Base-by-base conservation (phyloP, 1,139 yeast genomes). In the Pichia sp. region DNA sequence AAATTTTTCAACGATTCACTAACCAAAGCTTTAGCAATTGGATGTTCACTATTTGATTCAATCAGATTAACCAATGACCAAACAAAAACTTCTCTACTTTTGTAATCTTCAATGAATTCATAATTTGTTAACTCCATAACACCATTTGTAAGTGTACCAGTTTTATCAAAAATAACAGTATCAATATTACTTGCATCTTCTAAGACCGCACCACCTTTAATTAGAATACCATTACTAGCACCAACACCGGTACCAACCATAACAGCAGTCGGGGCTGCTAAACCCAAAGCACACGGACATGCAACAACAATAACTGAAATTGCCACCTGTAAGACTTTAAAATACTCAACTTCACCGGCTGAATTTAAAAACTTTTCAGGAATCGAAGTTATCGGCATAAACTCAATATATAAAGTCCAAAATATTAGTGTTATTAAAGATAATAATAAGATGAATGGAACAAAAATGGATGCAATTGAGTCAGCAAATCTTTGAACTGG, bases 201-300 rank as follows among this genome's bases (percentile, higher is more conserved):
- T 53, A 94, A 74, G 13, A 86, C 78, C 48, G 85, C 95, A 24
- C 97, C 98, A 44, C 97, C 96, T 66, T 92, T 92, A 59, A 94
- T 85, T 48, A 94, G 72, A 13, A 92, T 85, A 25, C 98, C 98
- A 65, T 88, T 74, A 13, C 78, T 68, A 0, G 98, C 97, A 35
- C 96, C 97, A 27, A 88, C 85, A 25, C 98, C 98, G 1, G 97
- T 90, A 7, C 97, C 98, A 5, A 92, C 98, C 97, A 92, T 90
- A 4, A 94, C 87, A 0, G 98, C 98, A 1, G 98, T 92, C 0
- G 98, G 98, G 0, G 98, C 95, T 9, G 97, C 97, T 46, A 92
- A 73, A 1, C 98, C 98, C 30, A 92, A 70, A 0, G 97, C 97
- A 74, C 97, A 92, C 0, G 98, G 98, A 67, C 98, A 92, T 0